These are phyloP conservation scores for Astrephomene gubernaculifera DNA, from an alignment of 139 green algal genomes.

Conservation along the genomic window DNA sequence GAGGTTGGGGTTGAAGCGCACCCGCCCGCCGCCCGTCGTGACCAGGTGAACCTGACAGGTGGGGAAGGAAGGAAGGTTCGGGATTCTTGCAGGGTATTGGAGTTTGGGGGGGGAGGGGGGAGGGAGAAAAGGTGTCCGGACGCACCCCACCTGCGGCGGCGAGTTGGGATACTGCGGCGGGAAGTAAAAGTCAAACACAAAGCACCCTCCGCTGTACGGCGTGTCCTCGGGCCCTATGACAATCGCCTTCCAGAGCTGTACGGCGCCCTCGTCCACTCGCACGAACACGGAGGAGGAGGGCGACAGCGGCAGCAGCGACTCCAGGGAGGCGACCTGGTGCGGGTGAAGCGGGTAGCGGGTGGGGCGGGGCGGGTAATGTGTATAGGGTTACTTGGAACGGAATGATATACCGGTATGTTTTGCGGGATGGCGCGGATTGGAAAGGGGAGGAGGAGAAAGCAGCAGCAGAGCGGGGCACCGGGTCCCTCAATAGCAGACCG, in stretches of 20 bases:
- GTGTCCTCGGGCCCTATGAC: conserved; percentile 84
- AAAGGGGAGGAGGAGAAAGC: too few relatives aligned
- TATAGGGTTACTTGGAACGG: too few relatives aligned
- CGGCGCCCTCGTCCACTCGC: conserved; percentile 67
- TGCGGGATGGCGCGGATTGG: too few relatives aligned
- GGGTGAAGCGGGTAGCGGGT: too few relatives aligned
- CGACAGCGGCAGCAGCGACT: conserved; percentile 71
- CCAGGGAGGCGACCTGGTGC: conserved; percentile 62
- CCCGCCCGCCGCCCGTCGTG: conserved; percentile 74
- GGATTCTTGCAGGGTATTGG: too few relatives aligned
- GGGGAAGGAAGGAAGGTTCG: neutral
- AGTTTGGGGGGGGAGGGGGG: neutral
- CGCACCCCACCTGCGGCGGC: conserved; percentile 61
- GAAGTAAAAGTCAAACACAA: conserved; percentile 93
- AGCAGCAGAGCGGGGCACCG: too few relatives aligned
- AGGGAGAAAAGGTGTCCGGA: neutral
- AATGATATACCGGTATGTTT: too few relatives aligned
- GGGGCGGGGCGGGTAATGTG: too few relatives aligned
- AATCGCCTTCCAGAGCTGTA: conserved; percentile 77
- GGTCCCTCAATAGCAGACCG: too few relatives aligned
- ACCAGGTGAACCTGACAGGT: conserved; percentile 62
- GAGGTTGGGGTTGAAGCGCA: conserved; percentile 91
- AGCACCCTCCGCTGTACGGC: conserved; percentile 82
- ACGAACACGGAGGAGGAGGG: conserved; percentile 77
- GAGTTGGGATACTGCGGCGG: conserved; percentile 74